Evolutionary conservation across 768 basidiomycete genomes (phyloP), one percentile per base, ranked within the genome.

Genomic region (Boletus vinaceobasis): DNA sequence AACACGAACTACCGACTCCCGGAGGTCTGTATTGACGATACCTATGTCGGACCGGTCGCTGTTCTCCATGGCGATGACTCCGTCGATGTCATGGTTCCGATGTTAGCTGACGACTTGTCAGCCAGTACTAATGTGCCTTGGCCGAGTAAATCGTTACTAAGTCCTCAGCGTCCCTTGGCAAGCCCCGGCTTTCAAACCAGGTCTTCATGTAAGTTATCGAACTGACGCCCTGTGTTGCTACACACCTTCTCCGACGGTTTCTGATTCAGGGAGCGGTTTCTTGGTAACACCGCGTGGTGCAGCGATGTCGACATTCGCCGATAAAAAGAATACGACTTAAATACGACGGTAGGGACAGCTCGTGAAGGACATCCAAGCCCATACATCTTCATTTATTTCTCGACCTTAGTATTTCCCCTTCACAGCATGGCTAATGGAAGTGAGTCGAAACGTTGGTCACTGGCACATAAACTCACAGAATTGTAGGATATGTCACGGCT

Each of bases 401-500:
- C 40, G 15, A 52, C n/a, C 17, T 32, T 19, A 15, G 21, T 39
- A 47, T 35, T 43, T 35, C 29, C 21, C 23, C 43, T 50, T 35
- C 29, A 31, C 17, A 54, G 38, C 4, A 71, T 72, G 67, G 15
- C 19, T 14, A 7, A 42, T 17, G 60, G 65, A 60, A 52, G 68
- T 68, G 19, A 21, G 68, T 60, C 45, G 23, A 23, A 26, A 19
- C 27, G 23, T 48, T 27, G 1, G 54, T 37, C 7, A 21, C 23
- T 19, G 15, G 7, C 6, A 21, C 11, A 38, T 15, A 27, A n/a
- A 44, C 59, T 70, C 19, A 72, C 39, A n/a, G 27, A 7, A 13
- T 3, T 46, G 2, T 47, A 76, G 76, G 48, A 55, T 70, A 60
- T 53, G 36, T 68, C 38, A 70, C 74, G 7, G 60, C 59, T 26